Percentiles rank a stretch among this genome's conserved stretches.
These are phyloP conservation scores for Arthrobotrys megalospora DNA, from an alignment of 2,329 filamentous ascomycete genomes.

Conservation along the genomic window DNA sequence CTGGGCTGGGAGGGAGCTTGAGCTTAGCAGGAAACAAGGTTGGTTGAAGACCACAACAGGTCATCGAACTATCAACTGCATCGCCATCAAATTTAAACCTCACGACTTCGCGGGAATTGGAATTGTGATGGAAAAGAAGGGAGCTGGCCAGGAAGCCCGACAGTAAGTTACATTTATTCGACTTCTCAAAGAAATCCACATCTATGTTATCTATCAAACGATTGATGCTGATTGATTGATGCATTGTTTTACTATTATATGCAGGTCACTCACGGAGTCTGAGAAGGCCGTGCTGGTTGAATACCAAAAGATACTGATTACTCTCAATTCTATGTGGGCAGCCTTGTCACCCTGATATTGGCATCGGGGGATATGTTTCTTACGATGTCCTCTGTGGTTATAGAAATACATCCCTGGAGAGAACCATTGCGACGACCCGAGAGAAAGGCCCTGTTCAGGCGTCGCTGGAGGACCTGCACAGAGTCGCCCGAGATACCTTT, in stretches of 20 bases:
- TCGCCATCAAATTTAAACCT: neutral
- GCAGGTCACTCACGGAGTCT: slow-evolving; percentile 49
- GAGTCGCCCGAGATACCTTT: slow-evolving; percentile 56
- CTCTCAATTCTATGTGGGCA: slow-evolving; percentile 48
- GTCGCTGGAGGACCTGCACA: slow-evolving; percentile 55
- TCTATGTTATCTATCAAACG: neutral
- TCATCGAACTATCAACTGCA: slow-evolving; percentile 2
- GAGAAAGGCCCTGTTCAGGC: slow-evolving; percentile 57
- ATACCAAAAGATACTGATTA: slow-evolving; percentile 58
- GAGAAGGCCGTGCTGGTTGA: slow-evolving; percentile 59
- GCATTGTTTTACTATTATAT: neutral
- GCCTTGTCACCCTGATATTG: neutral
- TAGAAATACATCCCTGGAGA: slow-evolving; percentile 56
- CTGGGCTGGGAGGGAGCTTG: neutral
- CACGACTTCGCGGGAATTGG: neutral
- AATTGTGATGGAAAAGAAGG: slow-evolving; percentile 23
- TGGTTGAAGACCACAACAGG: slow-evolving; percentile 2
- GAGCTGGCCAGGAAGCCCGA: slow-evolving; percentile 1
- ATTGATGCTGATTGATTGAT: neutral
- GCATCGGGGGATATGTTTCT: neutral
- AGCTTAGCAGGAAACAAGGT: neutral
- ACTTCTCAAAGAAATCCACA: too few relatives aligned
- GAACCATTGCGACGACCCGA: slow-evolving; percentile 50
- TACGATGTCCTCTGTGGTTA: neutral
- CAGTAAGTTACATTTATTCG: slow-evolving; percentile 2